Percentiles rank a stretch among this genome's conserved stretches.
phyloP scores from a whole-genome alignment of 208 protist genomes.

The Willaertia magna region DNA sequence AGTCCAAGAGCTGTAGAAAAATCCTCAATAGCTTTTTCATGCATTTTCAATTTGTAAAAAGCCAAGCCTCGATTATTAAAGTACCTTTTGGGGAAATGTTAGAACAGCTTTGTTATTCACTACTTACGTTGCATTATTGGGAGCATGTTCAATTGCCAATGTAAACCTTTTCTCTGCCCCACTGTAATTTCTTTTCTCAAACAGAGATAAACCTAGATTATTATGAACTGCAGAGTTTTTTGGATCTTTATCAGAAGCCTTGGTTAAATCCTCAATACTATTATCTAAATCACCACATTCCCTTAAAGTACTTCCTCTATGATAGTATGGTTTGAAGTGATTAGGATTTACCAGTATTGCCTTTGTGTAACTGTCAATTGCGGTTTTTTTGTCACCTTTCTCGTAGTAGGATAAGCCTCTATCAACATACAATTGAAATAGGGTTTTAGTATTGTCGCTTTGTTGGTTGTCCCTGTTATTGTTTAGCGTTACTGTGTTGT shows the following conservation, averaged over 20 bases:
- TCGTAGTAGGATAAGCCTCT: slow-evolving; percentile 35
- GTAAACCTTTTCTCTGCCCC: slow-evolving; percentile 45
- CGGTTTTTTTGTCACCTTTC: slow-evolving; percentile 24
- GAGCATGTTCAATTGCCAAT: slow-evolving; percentile 48
- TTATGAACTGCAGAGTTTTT: slow-evolving; percentile 44
- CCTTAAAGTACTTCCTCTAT: slow-evolving; percentile 33
- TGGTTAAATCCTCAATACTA: slow-evolving; percentile 20
- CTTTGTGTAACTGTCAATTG: slow-evolving; percentile 37
- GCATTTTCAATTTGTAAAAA: slow-evolving; percentile 39
- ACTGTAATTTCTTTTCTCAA: slow-evolving; percentile 43
- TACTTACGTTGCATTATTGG: slow-evolving; percentile 33
- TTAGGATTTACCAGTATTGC: slow-evolving; percentile 22
- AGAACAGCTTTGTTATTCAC: not conserved
- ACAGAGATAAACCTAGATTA: slow-evolving; percentile 54
- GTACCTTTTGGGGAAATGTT: slow-evolving; percentile 2
- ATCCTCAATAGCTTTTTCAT: slow-evolving; percentile 45
- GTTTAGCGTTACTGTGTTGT: not conserved
- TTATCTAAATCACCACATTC: slow-evolving; percentile 18
- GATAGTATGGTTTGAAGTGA: slow-evolving; percentile 36
- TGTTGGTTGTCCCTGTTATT: not conserved
- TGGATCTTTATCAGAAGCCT: slow-evolving; percentile 45
- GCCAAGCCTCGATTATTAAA: slow-evolving; percentile 50
- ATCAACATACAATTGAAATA: not conserved
- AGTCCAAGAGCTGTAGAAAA: slow-evolving; percentile 52
- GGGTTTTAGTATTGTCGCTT: not conserved